A percentile compares a stretch with the other conserved stretches of the same genome.
Conservation (phyloP, 169 alveolate genomes). For the Plasmodium sp. region DNA sequence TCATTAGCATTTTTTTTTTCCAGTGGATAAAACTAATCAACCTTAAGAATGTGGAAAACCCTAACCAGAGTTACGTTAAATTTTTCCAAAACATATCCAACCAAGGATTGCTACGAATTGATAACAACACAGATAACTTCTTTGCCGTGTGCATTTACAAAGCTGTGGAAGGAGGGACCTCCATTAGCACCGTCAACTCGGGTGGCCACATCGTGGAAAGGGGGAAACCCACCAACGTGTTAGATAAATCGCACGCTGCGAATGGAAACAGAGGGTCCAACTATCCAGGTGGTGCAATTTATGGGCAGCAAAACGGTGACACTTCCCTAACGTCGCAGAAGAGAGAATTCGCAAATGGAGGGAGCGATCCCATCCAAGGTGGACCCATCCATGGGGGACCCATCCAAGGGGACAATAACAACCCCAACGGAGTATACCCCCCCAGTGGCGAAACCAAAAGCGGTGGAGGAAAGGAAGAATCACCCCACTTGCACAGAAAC, state of each 20-base stretch:
- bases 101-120: constrained; percentile 90
- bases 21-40: constrained; percentile 82
- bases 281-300: background rate
- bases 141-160: constrained; percentile 88
- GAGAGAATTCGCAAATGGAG: background rate
- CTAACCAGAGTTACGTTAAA: constrained; percentile 79
- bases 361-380: background rate
- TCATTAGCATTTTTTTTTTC: constrained; percentile 76
- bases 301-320: background rate
- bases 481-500: background rate
- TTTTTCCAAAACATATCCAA: constrained; percentile 89
- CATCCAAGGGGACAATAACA: background rate
- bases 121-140: constrained; percentile 89
- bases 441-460: background rate
- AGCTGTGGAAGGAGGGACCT: constrained; percentile 78
- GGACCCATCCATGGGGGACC: no score
- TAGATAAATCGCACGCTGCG: background rate
- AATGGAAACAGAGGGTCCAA: constrained; percentile 9
- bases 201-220: background rate
- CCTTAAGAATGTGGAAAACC: constrained; percentile 76
- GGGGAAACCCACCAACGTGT: background rate
- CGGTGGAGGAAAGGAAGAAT: background rate
- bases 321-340: background rate
- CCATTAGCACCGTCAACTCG: background rate
- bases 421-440: background rate